Base-by-base conservation (phyloP, 768 basidiomycete genomes). In the Tricholoma matsutake region DNA sequence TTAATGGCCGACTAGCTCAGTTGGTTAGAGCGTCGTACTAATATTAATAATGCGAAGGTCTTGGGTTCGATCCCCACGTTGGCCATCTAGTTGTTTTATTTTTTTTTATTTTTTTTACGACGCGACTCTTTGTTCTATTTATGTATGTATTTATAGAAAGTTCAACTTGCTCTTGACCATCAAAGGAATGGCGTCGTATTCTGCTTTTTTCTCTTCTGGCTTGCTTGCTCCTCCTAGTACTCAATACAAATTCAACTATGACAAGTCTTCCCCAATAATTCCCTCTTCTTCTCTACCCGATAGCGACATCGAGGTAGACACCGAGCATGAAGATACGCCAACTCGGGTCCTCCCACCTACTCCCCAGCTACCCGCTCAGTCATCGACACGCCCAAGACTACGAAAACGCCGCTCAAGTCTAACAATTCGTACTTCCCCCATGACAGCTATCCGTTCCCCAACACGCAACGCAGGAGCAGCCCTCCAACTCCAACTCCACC, bases 21-120 rank as follows among this genome's bases (percentile, higher is more conserved):
- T 78, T 87, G 87, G 87, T 88, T 88, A 87, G 86, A 88, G 86
- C 87, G 86, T 86, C 81, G 86, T 86, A 84, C 86, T 87, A 87
- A 85, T 86, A 84, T 86, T 87, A 87, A 85, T 85, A 83, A 84
- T 82, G 80, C 83, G 81, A 82, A 83, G 83, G 83, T 85, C 83
- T 81, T 84, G 83, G 84, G 82, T 83, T 83, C 83, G 83, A 83
- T 78, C 81, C 82, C 82, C 82, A 81, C 79, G 79, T 79, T 79
- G 80, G 80, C 80, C 81, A 81, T n/a, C n/a, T n/a, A n/a, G n/a
- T n/a, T n/a, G n/a, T n/a, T n/a, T n/a, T n/a, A n/a, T n/a, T n/a
- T n/a, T n/a, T n/a, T n/a, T n/a, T n/a, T n/a, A n/a, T n/a, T n/a
- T n/a, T n/a, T n/a, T n/a, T n/a, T n/a, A n/a, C n/a, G n/a, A n/a